Evolutionary conservation across 2,329 filamentous ascomycete genomes (phyloP).

Genomic region (Chaetomium sp.): DNA sequence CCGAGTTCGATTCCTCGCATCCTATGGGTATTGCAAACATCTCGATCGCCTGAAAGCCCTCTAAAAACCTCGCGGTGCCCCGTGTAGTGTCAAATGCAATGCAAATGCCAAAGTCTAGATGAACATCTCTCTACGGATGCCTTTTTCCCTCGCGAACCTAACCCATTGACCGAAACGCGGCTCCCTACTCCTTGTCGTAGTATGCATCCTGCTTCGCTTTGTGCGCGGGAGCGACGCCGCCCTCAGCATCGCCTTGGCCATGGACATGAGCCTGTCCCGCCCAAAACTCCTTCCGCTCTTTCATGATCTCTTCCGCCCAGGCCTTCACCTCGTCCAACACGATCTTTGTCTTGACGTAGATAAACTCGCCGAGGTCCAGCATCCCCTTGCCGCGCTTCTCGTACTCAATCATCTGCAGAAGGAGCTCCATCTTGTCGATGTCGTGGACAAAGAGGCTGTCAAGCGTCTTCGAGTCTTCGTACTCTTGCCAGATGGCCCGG

Average conservation of each 20-base stretch:
- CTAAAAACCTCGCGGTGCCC: conserved; percentile 12
- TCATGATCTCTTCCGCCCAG: conserved; percentile 77
- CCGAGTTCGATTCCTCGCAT: background rate
- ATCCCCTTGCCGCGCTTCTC: conserved; percentile 69
- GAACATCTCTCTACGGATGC: background rate
- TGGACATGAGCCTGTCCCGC: conserved; percentile 51
- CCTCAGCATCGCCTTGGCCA: conserved; percentile 48
- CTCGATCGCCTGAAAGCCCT: background rate
- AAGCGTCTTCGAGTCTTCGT: conserved; percentile 81
- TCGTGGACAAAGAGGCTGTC: conserved; percentile 94
- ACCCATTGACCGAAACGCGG: background rate
- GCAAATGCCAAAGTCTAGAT: conserved; percentile 2
- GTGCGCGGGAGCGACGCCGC: conserved; percentile 44
- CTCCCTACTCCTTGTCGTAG: conserved; percentile 42
- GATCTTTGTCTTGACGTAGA: conserved; percentile 73
- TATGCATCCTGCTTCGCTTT: conserved; percentile 53
- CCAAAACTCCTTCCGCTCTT: conserved; percentile 78
- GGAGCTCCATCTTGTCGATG: conserved; percentile 93
- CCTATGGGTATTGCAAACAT: conserved; percentile 4
- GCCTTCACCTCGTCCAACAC: conserved; percentile 73
- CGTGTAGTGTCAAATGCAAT: conserved; percentile 11
- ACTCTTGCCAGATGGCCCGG: conserved; percentile 86
- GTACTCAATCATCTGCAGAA: conserved; percentile 96
- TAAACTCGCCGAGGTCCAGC: conserved; percentile 84
- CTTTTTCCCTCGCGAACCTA: background rate